Percentiles rank a stretch among this genome's conserved stretches.
phyloP scores from a whole-genome alignment of 2,329 filamentous ascomycete genomes.

The Claviceps africana region DNA sequence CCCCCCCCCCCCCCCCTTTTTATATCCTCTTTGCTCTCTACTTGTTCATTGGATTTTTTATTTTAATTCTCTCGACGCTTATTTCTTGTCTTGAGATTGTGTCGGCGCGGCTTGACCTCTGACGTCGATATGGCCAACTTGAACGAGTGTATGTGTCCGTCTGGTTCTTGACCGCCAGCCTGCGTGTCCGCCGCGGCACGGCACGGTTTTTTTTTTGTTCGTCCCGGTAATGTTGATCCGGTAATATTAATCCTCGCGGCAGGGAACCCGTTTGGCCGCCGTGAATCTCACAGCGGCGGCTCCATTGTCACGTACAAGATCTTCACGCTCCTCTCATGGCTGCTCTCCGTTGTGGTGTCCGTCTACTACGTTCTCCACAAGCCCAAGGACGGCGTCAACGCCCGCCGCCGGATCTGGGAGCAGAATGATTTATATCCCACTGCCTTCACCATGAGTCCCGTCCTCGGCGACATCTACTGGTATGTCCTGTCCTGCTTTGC shows the following conservation, averaged over 20 bases:
- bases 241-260: too few species aligned
- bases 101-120: too few species aligned
- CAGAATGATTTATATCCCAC: conserved; percentile 55
- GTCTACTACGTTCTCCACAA: conserved; percentile 59
- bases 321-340: conserved; percentile 59
- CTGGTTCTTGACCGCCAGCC: neutral
- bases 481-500: conserved; percentile 18
- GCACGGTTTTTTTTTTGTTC: neutral
- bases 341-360: conserved; percentile 55
- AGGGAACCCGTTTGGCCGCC: conserved; percentile 67
- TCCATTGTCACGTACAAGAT: conserved; percentile 62
- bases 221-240: neutral
- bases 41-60: too few species aligned
- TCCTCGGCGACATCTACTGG: conserved; percentile 63
- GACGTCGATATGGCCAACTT: neutral
- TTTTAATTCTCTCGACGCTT: too few species aligned
- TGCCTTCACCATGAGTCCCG: conserved; percentile 60
- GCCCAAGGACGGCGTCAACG: conserved; percentile 46
- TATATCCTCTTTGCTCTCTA: too few species aligned
- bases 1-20: too few species aligned
- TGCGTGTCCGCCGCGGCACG: neutral
- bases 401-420: conserved; percentile 56
- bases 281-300: conserved; percentile 47
- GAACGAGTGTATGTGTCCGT: neutral
- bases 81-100: too few species aligned